Base-by-base conservation (phyloP, 2,329 filamentous ascomycete genomes). In the Penicillium sp. region DNA sequence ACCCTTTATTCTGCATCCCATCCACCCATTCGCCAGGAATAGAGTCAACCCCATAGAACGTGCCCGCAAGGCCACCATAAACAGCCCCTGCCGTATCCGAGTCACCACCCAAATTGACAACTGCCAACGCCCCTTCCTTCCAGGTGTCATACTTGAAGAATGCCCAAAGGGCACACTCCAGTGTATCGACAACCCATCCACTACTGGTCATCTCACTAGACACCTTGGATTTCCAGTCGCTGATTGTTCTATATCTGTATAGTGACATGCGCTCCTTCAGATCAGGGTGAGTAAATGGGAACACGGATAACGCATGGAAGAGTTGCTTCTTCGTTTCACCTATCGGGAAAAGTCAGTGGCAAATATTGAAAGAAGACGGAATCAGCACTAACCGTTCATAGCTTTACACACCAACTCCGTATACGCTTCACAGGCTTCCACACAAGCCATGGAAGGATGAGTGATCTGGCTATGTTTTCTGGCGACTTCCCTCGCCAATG, bases 11-110 rank as follows among this genome's bases (percentile, higher is more conserved):
- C 56, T 66, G 58, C 59, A 74, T 61, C 3, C 60, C 61, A 2
- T 61, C 55, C 25, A 69, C 38, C 71, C 72, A 72, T 52, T 67
- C 52, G n/a, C 33, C 12, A 12, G 73, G 71, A 25, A 75, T 71
- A 4, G 53, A 58, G 9, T 70, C 71, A 33, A 67, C 45, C 2
- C 72, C 75, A 66, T 77, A 77, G 58, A 69, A 77, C 3, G 71
- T 69, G 0, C 75, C 75, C 3, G 75, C 75, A 19, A 79, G 52
- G 5, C 74, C 75, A 3, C 76, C 77, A 64, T 77, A 78, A 35
- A 78, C 71, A 2, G 76, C 76, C 16, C 72, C 76, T 11, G 75
- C 74, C 1, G 75, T 78, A 63, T 79, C 77, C 11, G 76, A 71
- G 65, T 78, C 76, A 49, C 74, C 68, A 1, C 75, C 75, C 25